Percentiles rank a stretch among this genome's conserved stretches.
Conservation (phyloP, 768 basidiomycete species). For the Galerina marginata region DNA sequence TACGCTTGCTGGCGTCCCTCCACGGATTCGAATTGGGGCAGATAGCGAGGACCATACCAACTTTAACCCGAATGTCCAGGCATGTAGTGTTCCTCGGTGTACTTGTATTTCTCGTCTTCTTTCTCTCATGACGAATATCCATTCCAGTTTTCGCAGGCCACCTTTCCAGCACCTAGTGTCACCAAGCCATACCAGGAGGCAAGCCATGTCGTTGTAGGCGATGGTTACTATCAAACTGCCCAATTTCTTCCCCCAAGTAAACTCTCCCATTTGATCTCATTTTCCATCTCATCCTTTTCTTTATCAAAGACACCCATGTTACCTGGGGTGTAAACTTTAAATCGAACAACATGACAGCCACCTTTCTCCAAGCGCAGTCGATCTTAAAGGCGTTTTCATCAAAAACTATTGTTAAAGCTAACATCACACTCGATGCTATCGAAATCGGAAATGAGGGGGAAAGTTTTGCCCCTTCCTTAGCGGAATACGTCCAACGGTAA, state of each 20-base stretch:
- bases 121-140: neutral
- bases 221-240: constrained; percentile 58
- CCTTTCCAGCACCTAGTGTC: constrained; percentile 53
- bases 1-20: constrained; percentile 52
- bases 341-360: constrained; percentile 52
- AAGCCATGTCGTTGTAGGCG: constrained; percentile 60
- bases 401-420: constrained; percentile 38
- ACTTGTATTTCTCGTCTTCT: neutral
- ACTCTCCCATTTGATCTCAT: constrained; percentile 11
- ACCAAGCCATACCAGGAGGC: constrained; percentile 73
- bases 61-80: constrained; percentile 54
- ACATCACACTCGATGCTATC: constrained; percentile 57
- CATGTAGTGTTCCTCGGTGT: constrained; percentile 22
- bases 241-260: constrained; percentile 56
- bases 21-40: constrained; percentile 65
- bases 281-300: neutral
- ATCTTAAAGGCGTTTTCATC: constrained; percentile 56
- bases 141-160: constrained; percentile 47
- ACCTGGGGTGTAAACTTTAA: constrained; percentile 75
- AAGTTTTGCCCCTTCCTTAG: constrained; percentile 50
- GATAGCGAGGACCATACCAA: constrained; percentile 63
- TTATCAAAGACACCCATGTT: constrained; percentile 56
- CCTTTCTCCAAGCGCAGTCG: constrained; percentile 51
- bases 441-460: constrained; percentile 71
- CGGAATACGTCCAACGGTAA: constrained; percentile 43